Conservation (phyloP, 352 stramenopile species). For the Phytophthora hibernalis region DNA sequence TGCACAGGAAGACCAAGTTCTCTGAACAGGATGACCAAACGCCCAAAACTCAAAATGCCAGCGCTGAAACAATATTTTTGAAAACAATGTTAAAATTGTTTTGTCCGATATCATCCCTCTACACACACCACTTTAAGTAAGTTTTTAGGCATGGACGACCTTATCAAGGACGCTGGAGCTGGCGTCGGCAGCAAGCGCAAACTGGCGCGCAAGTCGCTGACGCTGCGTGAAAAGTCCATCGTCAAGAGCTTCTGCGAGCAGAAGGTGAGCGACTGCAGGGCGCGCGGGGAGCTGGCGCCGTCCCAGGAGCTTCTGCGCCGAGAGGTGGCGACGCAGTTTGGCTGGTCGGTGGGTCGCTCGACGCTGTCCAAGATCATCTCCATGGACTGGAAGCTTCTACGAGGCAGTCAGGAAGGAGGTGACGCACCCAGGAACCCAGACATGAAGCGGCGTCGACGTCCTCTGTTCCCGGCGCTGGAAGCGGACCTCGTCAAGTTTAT, state of each 20-base stretch:
- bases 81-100: no score
- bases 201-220: constrained; percentile 56
- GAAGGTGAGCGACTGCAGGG: constrained; percentile 63
- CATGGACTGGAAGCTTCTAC: constrained; percentile 68
- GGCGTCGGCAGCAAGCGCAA: constrained; percentile 43
- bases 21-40: no score
- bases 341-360: constrained; percentile 70
- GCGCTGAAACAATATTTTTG: no score
- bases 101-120: no score
- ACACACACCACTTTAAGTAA: constrained; percentile 34
- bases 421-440: constrained; percentile 63
- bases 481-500: constrained; percentile 71
- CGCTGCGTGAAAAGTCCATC: constrained; percentile 72
- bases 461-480: constrained; percentile 76
- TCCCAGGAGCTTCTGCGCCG: constrained; percentile 68
- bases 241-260: constrained; percentile 85
- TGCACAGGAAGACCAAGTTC: no score
- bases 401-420: constrained; percentile 32
- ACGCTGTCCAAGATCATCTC: constrained; percentile 81
- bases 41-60: no score
- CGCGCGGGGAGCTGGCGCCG: constrained; percentile 56
- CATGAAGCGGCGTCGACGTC: constrained; percentile 80
- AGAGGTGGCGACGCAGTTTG: constrained; percentile 62
- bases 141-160: constrained; percentile 9
- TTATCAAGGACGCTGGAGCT: background rate